Base-by-base conservation (phyloP, 179 eudicot species). In the Heliamphora pulchella region DNA sequence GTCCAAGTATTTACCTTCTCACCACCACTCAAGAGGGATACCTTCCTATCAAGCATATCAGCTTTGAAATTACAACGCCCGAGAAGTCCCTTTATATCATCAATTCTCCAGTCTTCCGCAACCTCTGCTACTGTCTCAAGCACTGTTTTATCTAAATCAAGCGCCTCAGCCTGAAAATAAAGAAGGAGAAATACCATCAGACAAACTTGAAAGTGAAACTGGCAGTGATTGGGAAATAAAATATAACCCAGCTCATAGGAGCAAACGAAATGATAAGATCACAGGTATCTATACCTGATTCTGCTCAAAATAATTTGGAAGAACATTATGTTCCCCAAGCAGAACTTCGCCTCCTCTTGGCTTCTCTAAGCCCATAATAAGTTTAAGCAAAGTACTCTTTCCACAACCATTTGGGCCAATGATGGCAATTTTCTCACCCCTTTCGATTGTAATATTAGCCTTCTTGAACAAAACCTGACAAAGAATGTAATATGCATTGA, bases 361-460 rank as follows among this genome's bases (percentile, higher is more conserved):
- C 86, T 89, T 86, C 86, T 85, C 91, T 81, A 96, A 81, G 74
- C 94, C 96, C 98, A 92, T 91, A 73, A 94, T 89, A 72, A 96
- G 87, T 82, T 90, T 94, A 39, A 94, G 91, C 83, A 96, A 83
- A 71, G 96, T 96, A 84, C 99, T 96, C 87, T 96, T 96, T 55
- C 99, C 99, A 79, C 99, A 96, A 44, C 99, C 99, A 66, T 96
- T 96, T 7, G 99, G 97, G 46, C 99, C 99, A 76, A 96, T 88
- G 75, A 94, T 96, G 51, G 99, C 98, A 80, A 96, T 82, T 87
- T 94, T 96, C 86, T 96, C 99, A 80, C 99, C 98, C 84, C 88
- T 91, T 64, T 89, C 92, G 72, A 96, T 90, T 77, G 91, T 84
- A 59, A 91, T 80, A 82, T 90, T 91, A 69, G 97, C 96, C 57